Base-by-base conservation (phyloP, 441 rosid species). In the Erodium trifolium region DNA sequence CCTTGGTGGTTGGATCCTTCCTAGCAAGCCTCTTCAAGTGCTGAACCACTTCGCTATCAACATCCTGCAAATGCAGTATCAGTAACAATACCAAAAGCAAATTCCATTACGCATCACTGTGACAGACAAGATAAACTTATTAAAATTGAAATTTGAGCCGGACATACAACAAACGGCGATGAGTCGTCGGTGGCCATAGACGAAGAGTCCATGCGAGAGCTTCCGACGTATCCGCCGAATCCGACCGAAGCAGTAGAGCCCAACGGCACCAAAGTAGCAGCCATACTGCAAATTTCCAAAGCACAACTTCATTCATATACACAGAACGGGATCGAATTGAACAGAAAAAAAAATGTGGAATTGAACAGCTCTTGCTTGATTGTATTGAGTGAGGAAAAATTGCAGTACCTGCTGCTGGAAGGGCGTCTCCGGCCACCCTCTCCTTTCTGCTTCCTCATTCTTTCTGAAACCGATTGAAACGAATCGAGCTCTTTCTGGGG, bases 1-100 rank as follows among this genome's bases (percentile, higher is more conserved):
- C 99, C 97, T 94, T 94, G 70, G 99, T 94, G 6, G 83, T 85
- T 69, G 93, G 96, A 71, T 91, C 99, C 73, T 94, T 94, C 82
- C 97, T 82, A 1, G 88, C 82, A 57, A 94, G 79, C 68, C 97
- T 86, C 86, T 86, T 93, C 88, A 94, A 80, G 80, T 91, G 96
- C 65, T 80, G 90, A 2, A 85, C 84, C 69, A 89, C 84, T 82
- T 91, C 99, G 73, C 90, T 82, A 74, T 91, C 99, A 63, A 86
- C 66, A 75, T 87, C 91, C 97, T 93, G 82, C 75, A 75, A 66
- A 41, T 41, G 45, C 45, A 41, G 7, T 41, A 63, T 57, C 69
- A 71, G 60, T 73, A 69, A 19, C 18, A 65, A 17, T 14, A 74
- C 5, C 34, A 70, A 49, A 49, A 39, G 16, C 31, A 34, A 65